Conservation (phyloP, 441 rosid genomes). For the Gossypium davidsonii region DNA sequence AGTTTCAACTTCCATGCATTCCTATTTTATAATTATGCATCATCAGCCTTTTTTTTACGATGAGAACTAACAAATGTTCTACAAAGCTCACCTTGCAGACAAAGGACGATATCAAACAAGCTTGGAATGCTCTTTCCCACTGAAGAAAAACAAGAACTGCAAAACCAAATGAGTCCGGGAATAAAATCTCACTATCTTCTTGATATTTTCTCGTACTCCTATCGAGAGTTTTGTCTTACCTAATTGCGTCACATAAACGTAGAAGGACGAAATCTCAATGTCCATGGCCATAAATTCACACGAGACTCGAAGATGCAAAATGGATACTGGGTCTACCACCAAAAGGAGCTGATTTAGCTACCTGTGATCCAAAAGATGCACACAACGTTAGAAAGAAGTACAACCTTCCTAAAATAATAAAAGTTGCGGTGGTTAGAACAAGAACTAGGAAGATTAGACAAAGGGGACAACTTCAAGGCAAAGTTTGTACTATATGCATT, state of each 20-base stretch:
- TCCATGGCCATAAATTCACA: not conserved
- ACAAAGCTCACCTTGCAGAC: too few species aligned
- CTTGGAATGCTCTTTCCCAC: not conserved
- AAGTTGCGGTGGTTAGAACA: not conserved
- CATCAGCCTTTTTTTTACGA: not conserved
- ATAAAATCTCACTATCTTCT: not conserved
- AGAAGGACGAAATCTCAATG: not conserved
- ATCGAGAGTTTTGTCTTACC: not conserved
- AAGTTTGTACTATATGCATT: not conserved
- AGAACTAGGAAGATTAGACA: not conserved
- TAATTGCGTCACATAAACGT: not conserved
- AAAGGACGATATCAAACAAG: too few species aligned
- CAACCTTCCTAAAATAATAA: not conserved
- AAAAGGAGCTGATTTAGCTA: not conserved
- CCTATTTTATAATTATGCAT: not conserved
- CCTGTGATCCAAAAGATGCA: not conserved
- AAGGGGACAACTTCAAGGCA: not conserved
- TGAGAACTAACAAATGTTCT: not conserved
- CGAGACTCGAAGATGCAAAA: not conserved
- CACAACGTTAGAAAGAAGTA: not conserved
- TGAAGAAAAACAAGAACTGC: not conserved
- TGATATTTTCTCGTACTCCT: not conserved
- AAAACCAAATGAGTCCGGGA: not conserved
- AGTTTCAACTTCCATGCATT: not conserved
- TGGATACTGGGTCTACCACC: not conserved